A percentile compares a stretch with the other conserved stretches of the same genome.
Evolutionary conservation across 2,329 filamentous ascomycete genomes (phyloP).

Genomic region (Akanthomyces lecanii): DNA sequence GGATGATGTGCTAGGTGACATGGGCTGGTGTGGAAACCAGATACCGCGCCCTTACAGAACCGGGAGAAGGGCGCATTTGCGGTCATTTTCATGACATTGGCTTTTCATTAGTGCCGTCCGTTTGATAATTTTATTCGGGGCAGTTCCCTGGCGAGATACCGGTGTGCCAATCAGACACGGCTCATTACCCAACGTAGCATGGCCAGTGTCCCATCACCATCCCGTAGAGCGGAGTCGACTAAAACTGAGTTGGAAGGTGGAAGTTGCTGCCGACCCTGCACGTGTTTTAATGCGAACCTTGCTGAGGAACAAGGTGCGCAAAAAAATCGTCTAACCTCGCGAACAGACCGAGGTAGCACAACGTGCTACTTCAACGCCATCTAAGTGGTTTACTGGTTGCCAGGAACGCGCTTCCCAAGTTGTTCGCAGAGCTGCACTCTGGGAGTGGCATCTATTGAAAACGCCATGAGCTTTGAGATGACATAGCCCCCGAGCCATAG

Average conservation of each 20-base stretch:
- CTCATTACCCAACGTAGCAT: background rate
- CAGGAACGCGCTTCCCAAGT: no score
- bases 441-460: background rate
- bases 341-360: background rate
- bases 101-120: background rate
- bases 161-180: background rate
- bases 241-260: constrained; percentile 14
- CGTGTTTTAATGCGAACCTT: background rate
- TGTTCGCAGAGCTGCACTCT: no score
- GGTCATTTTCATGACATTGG: background rate
- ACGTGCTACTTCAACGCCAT: background rate
- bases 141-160: background rate
- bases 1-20: background rate
- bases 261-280: background rate
- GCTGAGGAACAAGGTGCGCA: no score
- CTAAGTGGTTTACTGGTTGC: background rate
- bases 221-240: constrained; percentile 9
- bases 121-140: background rate
- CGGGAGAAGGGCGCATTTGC: background rate
- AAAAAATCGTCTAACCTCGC: background rate
- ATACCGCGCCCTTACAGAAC: background rate
- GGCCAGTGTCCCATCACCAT: background rate
- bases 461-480: background rate
- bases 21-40: background rate
- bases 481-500: background rate